phyloP scores from a whole-genome alignment of 805 yeast genomes.

The Candida montana region DNA sequence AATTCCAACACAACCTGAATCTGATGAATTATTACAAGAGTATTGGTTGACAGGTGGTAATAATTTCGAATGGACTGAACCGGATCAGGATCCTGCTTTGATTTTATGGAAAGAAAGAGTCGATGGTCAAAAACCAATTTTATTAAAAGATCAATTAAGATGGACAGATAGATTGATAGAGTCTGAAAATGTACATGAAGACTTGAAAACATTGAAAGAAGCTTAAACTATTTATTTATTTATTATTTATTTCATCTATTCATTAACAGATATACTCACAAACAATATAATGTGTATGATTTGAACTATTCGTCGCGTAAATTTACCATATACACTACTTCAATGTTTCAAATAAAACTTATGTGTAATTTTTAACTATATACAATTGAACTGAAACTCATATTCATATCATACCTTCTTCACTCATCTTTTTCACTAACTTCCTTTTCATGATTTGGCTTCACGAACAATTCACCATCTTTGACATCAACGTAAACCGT shows the following conservation, averaged over 20 bases:
- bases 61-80: constrained; percentile 85
- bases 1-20: constrained; percentile 42
- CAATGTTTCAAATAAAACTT: too few species aligned
- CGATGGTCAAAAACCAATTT: constrained; percentile 12
- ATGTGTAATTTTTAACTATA: too few species aligned
- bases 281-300: too few species aligned
- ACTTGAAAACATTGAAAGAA: background rate
- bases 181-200: background rate
- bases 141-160: constrained; percentile 9
- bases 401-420: too few species aligned
- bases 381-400: too few species aligned
- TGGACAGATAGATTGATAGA: constrained; percentile 22
- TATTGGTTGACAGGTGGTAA: constrained; percentile 87
- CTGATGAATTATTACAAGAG: constrained; percentile 66
- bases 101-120: constrained; percentile 23
- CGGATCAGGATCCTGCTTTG: constrained; percentile 86
- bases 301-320: too few species aligned
- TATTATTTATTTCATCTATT: background rate
- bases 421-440: constrained; percentile 4
- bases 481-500: constrained; percentile 45
- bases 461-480: constrained; percentile 37
- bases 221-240: constrained; percentile 2
- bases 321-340: too few species aligned
- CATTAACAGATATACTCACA: background rate
- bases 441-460: constrained; percentile 40